These are phyloP conservation scores for Xanthoconium stramineum DNA, from an alignment of 768 basidiomycete species.

Conservation along the genomic window DNA sequence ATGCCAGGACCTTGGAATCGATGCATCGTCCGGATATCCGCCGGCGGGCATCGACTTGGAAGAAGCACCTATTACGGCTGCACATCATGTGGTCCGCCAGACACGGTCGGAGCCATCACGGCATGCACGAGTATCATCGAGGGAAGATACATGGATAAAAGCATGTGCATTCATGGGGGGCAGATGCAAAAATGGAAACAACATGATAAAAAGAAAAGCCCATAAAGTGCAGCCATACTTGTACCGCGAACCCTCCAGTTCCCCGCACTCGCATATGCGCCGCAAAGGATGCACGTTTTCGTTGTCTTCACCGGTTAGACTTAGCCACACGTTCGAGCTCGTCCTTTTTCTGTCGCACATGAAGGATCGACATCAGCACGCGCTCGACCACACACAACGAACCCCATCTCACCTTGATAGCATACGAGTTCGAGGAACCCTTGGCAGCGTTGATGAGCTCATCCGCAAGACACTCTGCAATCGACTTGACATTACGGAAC, in stretches of 20 bases:
- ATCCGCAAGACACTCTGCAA: conserved; percentile 98
- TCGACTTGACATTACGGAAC: conserved; percentile 99
- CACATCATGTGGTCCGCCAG: neutral
- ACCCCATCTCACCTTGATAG: conserved; percentile 76
- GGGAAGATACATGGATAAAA: conserved; percentile 18
- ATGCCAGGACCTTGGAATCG: conserved; percentile 8
- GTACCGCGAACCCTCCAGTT: conserved; percentile 11
- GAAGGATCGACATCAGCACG: neutral
- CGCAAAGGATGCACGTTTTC: neutral
- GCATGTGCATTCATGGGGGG: conserved; percentile 28
- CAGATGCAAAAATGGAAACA: conserved; percentile 12
- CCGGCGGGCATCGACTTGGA: neutral
- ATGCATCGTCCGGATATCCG: neutral
- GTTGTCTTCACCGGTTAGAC: conserved; percentile 94
- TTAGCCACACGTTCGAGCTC: conserved; percentile 99
- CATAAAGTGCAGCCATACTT: conserved; percentile 23
- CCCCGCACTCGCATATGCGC: neutral
- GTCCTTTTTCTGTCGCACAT: conserved; percentile 80
- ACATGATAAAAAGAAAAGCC: conserved; percentile 17
- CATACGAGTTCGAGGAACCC: conserved; percentile 99
- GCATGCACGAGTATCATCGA: conserved; percentile 9
- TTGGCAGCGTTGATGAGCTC: conserved; percentile 99
- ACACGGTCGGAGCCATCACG: neutral
- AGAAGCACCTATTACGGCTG: conserved; percentile 1
- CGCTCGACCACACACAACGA: neutral